Evolutionary conservation across 371 early-diverging fungal genomes (phyloP).

Genomic region (Chytridium lagenaria): DNA sequence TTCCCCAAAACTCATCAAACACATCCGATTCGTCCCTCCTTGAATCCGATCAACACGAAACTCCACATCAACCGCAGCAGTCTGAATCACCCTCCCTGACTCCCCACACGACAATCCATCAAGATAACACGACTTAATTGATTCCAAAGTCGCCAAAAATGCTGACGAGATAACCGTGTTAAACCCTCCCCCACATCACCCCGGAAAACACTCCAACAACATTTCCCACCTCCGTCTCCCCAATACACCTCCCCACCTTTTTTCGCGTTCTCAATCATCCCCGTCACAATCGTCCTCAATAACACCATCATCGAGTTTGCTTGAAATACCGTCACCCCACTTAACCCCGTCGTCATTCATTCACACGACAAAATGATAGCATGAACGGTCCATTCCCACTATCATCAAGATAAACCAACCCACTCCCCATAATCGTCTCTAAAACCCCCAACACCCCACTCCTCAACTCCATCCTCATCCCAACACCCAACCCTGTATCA

Average conservation of each 20-base stretch:
- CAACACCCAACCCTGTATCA: neutral
- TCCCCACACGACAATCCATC: neutral
- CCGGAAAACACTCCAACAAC: neutral
- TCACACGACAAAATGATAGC: too few species aligned
- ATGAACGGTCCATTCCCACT: too few species aligned
- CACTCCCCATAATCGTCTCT: neutral
- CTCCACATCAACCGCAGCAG: neutral
- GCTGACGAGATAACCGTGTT: neutral
- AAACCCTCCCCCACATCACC: neutral
- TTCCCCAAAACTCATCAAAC: neutral
- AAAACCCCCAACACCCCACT: neutral
- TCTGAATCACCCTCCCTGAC: neutral
- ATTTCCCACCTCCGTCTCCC: neutral
- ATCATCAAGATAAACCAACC: neutral
- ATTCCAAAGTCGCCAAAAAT: neutral
- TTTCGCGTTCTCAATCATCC: neutral
- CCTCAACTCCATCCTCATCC: neutral
- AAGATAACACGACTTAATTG: neutral
- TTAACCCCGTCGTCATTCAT: neutral
- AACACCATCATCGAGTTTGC: neutral
- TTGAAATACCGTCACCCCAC: neutral
- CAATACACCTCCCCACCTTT: neutral
- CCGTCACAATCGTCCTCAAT: neutral
- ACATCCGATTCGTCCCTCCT: neutral
- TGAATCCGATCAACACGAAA: neutral